These are phyloP conservation scores for Triglochin maritima DNA, from an alignment of 106 monocot genomes.

Conservation along the genomic window DNA sequence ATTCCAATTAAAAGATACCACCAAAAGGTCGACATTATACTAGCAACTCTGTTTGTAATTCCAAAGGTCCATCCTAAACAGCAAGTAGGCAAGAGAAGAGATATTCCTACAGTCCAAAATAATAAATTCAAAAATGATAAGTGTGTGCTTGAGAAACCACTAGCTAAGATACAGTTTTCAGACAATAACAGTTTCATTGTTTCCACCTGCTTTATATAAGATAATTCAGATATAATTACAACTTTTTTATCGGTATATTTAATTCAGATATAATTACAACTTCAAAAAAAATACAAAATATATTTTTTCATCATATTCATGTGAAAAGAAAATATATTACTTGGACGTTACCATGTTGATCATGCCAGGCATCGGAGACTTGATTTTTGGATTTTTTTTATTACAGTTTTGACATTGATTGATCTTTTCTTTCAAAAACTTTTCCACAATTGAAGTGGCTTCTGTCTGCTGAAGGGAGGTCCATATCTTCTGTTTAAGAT, in stretches of 20 bases:
- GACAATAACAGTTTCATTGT: too few relatives aligned
- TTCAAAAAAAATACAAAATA: too few relatives aligned
- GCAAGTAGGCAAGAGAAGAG: background rate
- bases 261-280: too few relatives aligned
- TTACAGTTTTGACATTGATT: slow-evolving; percentile 60
- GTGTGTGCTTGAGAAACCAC: too few relatives aligned
- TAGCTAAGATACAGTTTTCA: too few relatives aligned
- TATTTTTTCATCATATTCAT: too few relatives aligned
- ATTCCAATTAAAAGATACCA: background rate
- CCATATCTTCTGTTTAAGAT: slow-evolving; percentile 27
- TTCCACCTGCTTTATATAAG: too few relatives aligned
- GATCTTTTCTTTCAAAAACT: slow-evolving; percentile 31
- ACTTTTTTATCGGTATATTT: too few relatives aligned
- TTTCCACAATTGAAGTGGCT: slow-evolving; percentile 27
- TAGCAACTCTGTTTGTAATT: background rate
- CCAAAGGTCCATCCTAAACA: background rate
- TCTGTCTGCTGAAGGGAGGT: slow-evolving; percentile 73
- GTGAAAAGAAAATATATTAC: background rate
- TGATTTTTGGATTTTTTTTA: slow-evolving; percentile 41
- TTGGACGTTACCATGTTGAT: slow-evolving; percentile 45
- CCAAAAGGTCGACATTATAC: background rate
- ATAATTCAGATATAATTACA: too few relatives aligned
- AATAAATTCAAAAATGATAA: background rate
- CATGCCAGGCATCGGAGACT: slow-evolving; percentile 53
- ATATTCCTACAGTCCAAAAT: background rate